A percentile compares a stretch with the other conserved stretches of the same genome.
Conservation (phyloP, 2,329 filamentous ascomycete species). For the Dactylellina sp. region DNA sequence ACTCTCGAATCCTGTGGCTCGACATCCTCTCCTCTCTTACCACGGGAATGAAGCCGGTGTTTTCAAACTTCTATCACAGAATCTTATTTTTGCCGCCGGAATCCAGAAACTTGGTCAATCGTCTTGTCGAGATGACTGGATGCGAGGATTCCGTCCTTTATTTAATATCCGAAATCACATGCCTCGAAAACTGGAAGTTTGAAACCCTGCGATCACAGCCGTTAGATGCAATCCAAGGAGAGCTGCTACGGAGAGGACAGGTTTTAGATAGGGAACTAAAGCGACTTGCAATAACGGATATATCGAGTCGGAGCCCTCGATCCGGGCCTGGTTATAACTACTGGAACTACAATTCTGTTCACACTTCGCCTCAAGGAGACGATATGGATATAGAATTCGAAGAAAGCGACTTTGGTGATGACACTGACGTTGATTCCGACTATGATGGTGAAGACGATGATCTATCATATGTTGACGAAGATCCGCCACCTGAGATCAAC, state of each 20-base stretch:
- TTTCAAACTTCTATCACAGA: slow-evolving; percentile 32
- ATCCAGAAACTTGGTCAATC: slow-evolving; percentile 31
- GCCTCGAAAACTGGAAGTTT: slow-evolving; percentile 53
- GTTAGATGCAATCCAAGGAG: background rate
- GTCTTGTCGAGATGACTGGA: slow-evolving; percentile 45
- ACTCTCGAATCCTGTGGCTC: slow-evolving; percentile 50
- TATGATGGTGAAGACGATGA: slow-evolving; percentile 36
- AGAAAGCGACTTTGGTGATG: slow-evolving; percentile 42
- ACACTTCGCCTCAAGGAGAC: slow-evolving; percentile 36
- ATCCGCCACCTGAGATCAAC: slow-evolving; percentile 39
- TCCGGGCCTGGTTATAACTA: slow-evolving; percentile 24
- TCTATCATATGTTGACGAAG: slow-evolving; percentile 38
- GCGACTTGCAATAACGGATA: slow-evolving; percentile 23
- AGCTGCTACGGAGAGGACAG: slow-evolving; percentile 17
- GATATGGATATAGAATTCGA: slow-evolving; percentile 24
- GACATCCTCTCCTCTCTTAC: slow-evolving; percentile 53
- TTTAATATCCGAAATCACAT: slow-evolving; percentile 55
- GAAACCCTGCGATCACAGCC: slow-evolving; percentile 17
- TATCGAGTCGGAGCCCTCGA: slow-evolving; percentile 33
- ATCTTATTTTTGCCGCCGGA: slow-evolving; percentile 38
- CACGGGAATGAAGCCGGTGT: slow-evolving; percentile 28
- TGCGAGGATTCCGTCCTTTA: slow-evolving; percentile 54
- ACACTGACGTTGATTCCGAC: slow-evolving; percentile 36
- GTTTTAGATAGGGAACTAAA: slow-evolving; percentile 35
- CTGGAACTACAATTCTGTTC: slow-evolving; percentile 36